Conservation (phyloP, 2,329 filamentous ascomycete species). For the Colletotrichum neosansevieriae region DNA sequence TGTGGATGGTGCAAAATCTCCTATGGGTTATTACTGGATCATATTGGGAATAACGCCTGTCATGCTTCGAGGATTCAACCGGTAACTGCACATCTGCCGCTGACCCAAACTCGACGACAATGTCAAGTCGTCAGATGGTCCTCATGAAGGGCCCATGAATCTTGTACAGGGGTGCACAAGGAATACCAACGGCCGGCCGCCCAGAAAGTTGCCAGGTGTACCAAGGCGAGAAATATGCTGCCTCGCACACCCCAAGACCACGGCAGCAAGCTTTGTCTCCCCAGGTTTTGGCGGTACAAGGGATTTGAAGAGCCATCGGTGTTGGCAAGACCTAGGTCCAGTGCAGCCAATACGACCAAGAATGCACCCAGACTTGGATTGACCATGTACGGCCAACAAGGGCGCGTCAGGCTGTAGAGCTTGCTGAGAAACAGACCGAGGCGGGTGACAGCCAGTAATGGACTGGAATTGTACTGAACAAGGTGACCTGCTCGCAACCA, state of each 20-base stretch:
- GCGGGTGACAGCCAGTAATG: constrained; percentile 58
- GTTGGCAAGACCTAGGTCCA: constrained; percentile 68
- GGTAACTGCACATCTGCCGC: no score
- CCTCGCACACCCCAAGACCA: constrained; percentile 48
- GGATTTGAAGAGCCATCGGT: neutral
- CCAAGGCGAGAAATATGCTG: constrained; percentile 47
- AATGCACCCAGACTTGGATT: constrained; percentile 74
- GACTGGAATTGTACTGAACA: constrained; percentile 45
- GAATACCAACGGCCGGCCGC: constrained; percentile 49
- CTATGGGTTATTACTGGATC: neutral
- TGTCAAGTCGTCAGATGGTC: neutral
- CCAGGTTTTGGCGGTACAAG: neutral
- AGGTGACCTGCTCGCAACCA: constrained; percentile 52
- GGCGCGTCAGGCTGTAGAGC: constrained; percentile 70
- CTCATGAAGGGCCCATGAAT: constrained; percentile 19
- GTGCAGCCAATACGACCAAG: constrained; percentile 74
- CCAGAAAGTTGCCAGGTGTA: constrained; percentile 53
- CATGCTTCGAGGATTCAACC: no score
- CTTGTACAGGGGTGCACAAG: constrained; percentile 46
- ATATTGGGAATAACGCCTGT: no score
- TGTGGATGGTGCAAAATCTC: neutral
- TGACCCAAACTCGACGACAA: no score
- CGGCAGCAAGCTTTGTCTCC: constrained; percentile 25
- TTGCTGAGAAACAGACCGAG: constrained; percentile 77
- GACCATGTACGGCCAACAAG: constrained; percentile 80